Base-by-base conservation (phyloP, 139 green algal species). In the Tetradesmus lagerheimii region DNA sequence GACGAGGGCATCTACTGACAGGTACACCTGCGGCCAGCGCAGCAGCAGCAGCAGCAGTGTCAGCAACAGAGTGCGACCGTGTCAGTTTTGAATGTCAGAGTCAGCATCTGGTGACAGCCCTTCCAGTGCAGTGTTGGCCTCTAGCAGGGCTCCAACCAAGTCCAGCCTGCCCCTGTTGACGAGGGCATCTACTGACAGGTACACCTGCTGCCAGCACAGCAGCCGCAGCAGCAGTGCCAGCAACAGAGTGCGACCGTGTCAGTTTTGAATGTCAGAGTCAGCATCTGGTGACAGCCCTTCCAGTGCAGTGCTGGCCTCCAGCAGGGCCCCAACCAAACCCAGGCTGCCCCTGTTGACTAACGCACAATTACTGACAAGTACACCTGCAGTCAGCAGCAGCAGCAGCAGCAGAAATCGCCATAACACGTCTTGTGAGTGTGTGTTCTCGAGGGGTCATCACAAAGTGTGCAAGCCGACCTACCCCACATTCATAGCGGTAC, bases 1-100 rank as follows among this genome's bases (percentile, higher is more conserved):
- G 41, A 91, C 64, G 39, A 91, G 66, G 12, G 66, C 39, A 47
- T 82, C 80, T 34, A 91, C 45, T 23, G 80, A 82, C 43, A 88
- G 62, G 43, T 91, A 91, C 50, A 87, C 86, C 86, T 90, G 50
- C 0, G 1, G 31, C 20, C 67, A 78, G 25, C 67, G 25, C 62
- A 74, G 62, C 29, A 34, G 57, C 57, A 71, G 57, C 57, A 71
- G 57, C 57, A 71, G 57, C 57, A 29, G 16, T 71, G 20, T 14
- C 1, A 71, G 39, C 87, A 37, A 14, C 47, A 62, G 5, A 62
- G 1, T 11, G 18, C 12, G 12, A 14, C 20, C 47, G 20, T 11
- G 20, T 2, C 2, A 18, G 5, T 62, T 11, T 2, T 62, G 47
- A 2, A 62, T 12, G 47, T n/a, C n/a, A n/a, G n/a, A n/a, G 6